Base-by-base conservation (phyloP, 371 early-diverging fungal genomes). In the Actinomucor elegans region DNA sequence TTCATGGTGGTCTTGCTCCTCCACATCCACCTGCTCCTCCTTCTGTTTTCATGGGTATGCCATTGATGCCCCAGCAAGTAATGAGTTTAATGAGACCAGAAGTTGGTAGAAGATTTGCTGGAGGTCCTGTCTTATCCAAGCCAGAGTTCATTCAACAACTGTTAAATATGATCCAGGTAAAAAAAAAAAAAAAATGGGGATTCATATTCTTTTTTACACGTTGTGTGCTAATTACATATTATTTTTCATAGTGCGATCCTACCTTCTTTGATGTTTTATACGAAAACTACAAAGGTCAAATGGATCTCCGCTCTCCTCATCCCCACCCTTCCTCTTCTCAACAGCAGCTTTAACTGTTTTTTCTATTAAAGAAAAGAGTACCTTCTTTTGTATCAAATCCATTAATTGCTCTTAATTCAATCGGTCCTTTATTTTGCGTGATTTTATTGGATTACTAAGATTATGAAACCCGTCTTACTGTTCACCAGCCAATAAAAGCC, bases 91-190 rank as follows among this genome's bases (percentile, higher is more conserved):
- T 67, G 52, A 52, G 57, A 17, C 47, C 61, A 11, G 73, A 73
- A 28, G 18, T 73, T 2, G 48, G 33, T 6, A 52, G 57, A 42
- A 68, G 73, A 12, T 55, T 71, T 35, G 48, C 34, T 24, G 57
- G 42, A 17, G 40, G 28, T 9, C 67, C 63, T 4, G 8, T 57
- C 3, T 34, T 78, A 23, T 75, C 79, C 12, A 78, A 75, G 18
- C 68, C 73, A 15, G 75, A 78, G 35, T 78, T 75, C 48, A 78
- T 78, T 49, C 79, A 75, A 27, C 79, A 78, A 43, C 58, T 73
- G 33, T 36, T 75, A 31, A 69, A 63, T 32, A 65, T 75, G 43
- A 61, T 78, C 3, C 73, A 77, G 62, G 77, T 77, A 67, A 52
- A 14, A n/a, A n/a, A n/a, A n/a, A n/a, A n/a, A n/a, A n/a, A n/a